Evolutionary conservation across 169 alveolate genomes (phyloP).

Genomic region (Plasmodium inui): DNA sequence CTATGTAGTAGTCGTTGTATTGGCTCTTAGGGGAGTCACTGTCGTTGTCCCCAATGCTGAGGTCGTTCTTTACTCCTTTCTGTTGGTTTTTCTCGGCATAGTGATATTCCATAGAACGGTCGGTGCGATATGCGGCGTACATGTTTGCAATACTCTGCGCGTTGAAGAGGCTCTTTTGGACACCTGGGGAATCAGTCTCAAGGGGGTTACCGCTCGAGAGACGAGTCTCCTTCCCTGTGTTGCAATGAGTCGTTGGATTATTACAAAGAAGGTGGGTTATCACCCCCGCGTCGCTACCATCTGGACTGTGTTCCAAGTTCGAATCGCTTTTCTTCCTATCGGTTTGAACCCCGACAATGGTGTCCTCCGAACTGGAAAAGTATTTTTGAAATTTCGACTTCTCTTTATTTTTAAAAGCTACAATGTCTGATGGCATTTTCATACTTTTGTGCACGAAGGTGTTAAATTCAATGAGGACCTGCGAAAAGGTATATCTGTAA

Average conservation of each 20-base stretch:
- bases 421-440: conserved; percentile 44
- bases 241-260: neutral
- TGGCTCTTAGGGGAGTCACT: neutral
- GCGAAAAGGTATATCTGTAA: conserved; percentile 55
- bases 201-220: neutral
- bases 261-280: neutral
- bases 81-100: neutral
- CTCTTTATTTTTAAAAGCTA: conserved; percentile 23
- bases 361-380: conserved; percentile 34
- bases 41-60: neutral
- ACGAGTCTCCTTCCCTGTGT: neutral
- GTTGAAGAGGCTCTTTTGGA: neutral
- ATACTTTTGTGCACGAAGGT: conserved; percentile 7
- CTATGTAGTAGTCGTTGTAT: conserved; percentile 70
- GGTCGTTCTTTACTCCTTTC: neutral
- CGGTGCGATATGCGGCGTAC: neutral
- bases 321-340: neutral
- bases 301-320: neutral
- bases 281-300: neutral
- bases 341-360: neutral
- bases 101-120: neutral
- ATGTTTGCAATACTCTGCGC: neutral
- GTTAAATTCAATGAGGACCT: conserved; percentile 47
- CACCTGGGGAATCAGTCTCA: neutral
- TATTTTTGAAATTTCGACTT: conserved; percentile 47